Evolutionary conservation across 1,284 basidiomycete genomes (phyloP), one percentile per base, ranked within the genome.

Genomic region (Meira miltonrushii): DNA sequence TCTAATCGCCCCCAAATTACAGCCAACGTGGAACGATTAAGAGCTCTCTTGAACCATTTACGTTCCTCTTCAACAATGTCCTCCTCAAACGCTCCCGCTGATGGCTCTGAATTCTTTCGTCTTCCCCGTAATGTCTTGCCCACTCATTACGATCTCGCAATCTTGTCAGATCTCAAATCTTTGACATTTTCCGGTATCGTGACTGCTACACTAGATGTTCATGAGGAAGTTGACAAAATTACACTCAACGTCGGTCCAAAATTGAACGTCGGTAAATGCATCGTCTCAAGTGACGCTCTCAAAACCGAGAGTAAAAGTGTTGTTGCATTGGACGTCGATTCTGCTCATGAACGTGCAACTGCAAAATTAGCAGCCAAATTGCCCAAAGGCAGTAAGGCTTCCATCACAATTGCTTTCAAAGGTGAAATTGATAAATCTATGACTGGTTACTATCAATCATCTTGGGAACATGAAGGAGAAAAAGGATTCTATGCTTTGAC

Each of bases 151-250:
- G 88, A 82, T 70, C 79, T 95, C 54, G 87, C 85, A 51, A 82
- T 94, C 79, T 87, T 84, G 77, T 74, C 92, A 2, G 88, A 94
- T 79, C 84, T 96, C 55, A 83, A 88, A 62, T 83, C 83, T 23
- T 82, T 85, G 55, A 83, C 80, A 19, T 96, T 92, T 76, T 82
- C 85, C 41, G 93, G 93, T 44, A 83, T 88, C 59, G 89, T 87
- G 37, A 85, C 86, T 69, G 85, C 92, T 71, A 89, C 88, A 68
- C 81, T 96, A 60, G 83, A 90, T 60, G 81, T 94, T 57, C 79
- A 83, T 56, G 80, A 85, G 63, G 84, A 87, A 62, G 90, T 89
- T 1, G 62, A 72, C 23, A 37, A 43, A 28, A 65, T 75, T 51
- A 62, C 65, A 50, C 69, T 77, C 65, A 73, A 77, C 61, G 82